These are phyloP conservation scores for Diutina neorugosa DNA, from an alignment of 1,139 yeast genomes.

Conservation along the genomic window DNA sequence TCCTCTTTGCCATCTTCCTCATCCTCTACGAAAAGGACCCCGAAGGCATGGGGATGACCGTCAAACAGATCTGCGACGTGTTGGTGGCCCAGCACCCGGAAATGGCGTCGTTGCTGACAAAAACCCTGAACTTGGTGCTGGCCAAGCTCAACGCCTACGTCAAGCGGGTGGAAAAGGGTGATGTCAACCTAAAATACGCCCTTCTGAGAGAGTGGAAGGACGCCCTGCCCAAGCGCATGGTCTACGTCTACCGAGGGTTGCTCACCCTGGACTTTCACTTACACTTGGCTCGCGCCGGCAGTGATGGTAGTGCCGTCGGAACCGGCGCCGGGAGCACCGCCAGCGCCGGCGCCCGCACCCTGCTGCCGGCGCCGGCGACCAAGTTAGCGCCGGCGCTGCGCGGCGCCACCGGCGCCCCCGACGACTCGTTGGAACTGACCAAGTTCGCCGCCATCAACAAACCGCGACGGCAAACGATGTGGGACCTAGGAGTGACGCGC, in stretches of 20 bases:
- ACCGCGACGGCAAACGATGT: constrained; percentile 38
- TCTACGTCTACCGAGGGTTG: constrained; percentile 69
- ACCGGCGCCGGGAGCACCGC: constrained; percentile 25
- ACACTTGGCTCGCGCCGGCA: constrained; percentile 19
- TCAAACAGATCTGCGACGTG: constrained; percentile 70
- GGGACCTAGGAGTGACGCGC: constrained; percentile 31
- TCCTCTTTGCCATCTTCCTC: constrained; percentile 58
- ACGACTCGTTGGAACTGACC: constrained; percentile 18
- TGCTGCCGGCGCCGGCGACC: constrained; percentile 8
- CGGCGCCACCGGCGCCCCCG: constrained; percentile 1
- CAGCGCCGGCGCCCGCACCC: constrained; percentile 17
- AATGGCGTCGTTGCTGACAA: constrained; percentile 67
- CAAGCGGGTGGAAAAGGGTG: constrained; percentile 74
- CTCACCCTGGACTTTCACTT: constrained; percentile 60
- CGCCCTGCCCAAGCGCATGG: constrained; percentile 81
- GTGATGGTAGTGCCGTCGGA: constrained; percentile 18
- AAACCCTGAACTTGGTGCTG: constrained; percentile 69
- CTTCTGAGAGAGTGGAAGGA: constrained; percentile 82
- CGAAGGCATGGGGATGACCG: constrained; percentile 69
- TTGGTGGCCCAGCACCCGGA: constrained; percentile 65
- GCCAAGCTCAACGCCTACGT: constrained; percentile 79
- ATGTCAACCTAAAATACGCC: constrained; percentile 56
- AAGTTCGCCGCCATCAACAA: constrained; percentile 16
- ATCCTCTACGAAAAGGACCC: constrained; percentile 59
- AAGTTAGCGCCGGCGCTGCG: constrained; percentile 10